Base-by-base conservation (phyloP, 2,329 filamentous ascomycete species). In the Trichophyton schoenleinii region DNA sequence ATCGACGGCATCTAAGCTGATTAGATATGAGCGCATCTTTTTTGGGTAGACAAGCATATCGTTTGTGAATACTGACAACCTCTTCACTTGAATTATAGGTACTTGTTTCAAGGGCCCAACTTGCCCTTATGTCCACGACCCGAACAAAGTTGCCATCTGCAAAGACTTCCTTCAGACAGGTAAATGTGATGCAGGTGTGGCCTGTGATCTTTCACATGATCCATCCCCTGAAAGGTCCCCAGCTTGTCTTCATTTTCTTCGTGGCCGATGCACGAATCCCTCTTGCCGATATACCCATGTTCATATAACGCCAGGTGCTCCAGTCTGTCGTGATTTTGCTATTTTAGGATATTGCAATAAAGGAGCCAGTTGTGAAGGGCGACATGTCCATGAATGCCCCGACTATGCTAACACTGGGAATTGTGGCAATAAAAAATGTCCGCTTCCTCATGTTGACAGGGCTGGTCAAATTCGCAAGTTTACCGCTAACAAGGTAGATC, bases 361-460 rank as follows among this genome's bases (percentile, higher is more conserved):
- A 72, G 94, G 92, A 63, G 81, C 82, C 61, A 75, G 80, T 61
- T 97, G 94, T 75, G 75, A 83, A 63, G 85, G 94, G 65, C 87
- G 91, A 64, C 94, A 99, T 77, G 87, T 92, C 62, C 87, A 87
- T 75, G 92, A 97, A 74, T 97, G 94, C 74, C 92, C 94, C 64
- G 88, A 95, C 73, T 96, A 95, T 79, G 89, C 89, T 81, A 95
- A 96, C 76, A 89, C 83, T 63, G 92, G 92, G 69, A 79, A 80
- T 64, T 99, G 94, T 83, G 85, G 85, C 72, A 85, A 83, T 72
- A 85, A 86, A 74, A 85, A 86, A 66, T 97, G 92, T 79, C 88
- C 87, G 72, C 82, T 96, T 60, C 87, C 85, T 63, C 94, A 99
- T 76, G 84, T 92, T 72, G 89, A 94, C 77, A 86, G 89, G 75